These are phyloP conservation scores for Moesziomyces sp. DNA, from an alignment of 1,284 basidiomycete genomes.

Conservation along the genomic window DNA sequence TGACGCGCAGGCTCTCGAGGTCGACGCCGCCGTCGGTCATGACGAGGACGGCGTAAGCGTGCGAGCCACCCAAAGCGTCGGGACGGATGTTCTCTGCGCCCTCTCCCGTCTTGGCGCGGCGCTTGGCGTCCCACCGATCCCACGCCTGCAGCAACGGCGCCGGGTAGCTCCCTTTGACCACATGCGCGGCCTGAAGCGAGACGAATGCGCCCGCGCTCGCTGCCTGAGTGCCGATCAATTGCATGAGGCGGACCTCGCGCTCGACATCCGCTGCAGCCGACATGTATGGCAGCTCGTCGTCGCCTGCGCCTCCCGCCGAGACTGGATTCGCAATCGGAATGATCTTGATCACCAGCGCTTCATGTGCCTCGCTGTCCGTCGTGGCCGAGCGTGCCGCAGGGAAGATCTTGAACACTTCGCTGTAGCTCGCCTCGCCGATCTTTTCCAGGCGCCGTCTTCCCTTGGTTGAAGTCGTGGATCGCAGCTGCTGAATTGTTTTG, in stretches of 20 bases:
- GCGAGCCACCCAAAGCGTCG: slow-evolving; percentile 76
- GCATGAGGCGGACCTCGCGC: slow-evolving; percentile 87
- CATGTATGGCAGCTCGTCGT: slow-evolving; percentile 66
- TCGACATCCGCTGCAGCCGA: slow-evolving; percentile 76
- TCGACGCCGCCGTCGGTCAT: slow-evolving; percentile 89
- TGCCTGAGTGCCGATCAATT: slow-evolving; percentile 71
- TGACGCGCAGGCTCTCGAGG: slow-evolving; percentile 82
- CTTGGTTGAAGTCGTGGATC: neutral
- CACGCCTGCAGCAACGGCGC: slow-evolving; percentile 80
- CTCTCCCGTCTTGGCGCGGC: slow-evolving; percentile 69
- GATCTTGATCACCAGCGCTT: slow-evolving; percentile 73
- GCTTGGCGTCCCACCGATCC: slow-evolving; percentile 79
- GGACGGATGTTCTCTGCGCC: slow-evolving; percentile 88
- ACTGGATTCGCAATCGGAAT: slow-evolving; percentile 73
- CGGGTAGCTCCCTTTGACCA: slow-evolving; percentile 88
- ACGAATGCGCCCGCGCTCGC: slow-evolving; percentile 32
- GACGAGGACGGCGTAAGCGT: slow-evolving; percentile 87
- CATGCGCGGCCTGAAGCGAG: slow-evolving; percentile 73
- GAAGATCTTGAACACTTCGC: slow-evolving; percentile 83
- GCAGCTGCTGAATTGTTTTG: slow-evolving; percentile 12
- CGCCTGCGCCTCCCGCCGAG: slow-evolving; percentile 24
- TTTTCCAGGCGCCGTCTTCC: slow-evolving; percentile 71
- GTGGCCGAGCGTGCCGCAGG: neutral
- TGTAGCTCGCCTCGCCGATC: slow-evolving; percentile 95
- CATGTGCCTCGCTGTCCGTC: neutral